Evolutionary conservation across 164 flowering plant species (phyloP).

Genomic region (Sextonia rubra): DNA sequence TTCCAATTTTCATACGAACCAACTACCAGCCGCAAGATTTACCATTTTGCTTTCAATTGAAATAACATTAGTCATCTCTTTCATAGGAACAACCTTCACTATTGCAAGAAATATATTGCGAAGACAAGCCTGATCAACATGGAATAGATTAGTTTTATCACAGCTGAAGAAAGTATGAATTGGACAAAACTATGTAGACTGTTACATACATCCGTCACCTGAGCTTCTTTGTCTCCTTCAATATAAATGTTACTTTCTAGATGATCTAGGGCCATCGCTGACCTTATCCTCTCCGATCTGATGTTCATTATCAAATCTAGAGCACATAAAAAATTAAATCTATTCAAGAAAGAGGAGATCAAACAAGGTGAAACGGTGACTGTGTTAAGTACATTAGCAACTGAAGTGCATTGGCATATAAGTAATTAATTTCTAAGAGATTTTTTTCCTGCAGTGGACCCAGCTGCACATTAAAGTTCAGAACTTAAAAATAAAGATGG

Average conservation of each 20-base stretch:
- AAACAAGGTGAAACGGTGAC: constrained; percentile 98
- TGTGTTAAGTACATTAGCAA: constrained; percentile 68
- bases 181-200: no score
- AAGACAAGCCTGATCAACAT: constrained; percentile 60
- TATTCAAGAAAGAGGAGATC: constrained; percentile 90
- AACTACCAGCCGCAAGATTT: constrained; percentile 73
- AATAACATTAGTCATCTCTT: constrained; percentile 97
- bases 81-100: constrained; percentile 80
- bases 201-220: constrained; percentile 79
- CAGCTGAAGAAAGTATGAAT: no score
- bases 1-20: constrained; percentile 95
- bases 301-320: no score
- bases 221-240: constrained; percentile 97
- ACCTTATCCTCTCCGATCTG: constrained; percentile 83
- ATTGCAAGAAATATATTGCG: constrained; percentile 60
- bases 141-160: constrained; percentile 1
- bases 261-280: constrained; percentile 91
- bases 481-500: no score
- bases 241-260: constrained; percentile 78
- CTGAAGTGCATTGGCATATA: constrained; percentile 96
- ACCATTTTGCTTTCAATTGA: constrained; percentile 87
- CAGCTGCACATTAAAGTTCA: no score
- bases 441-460: no score
- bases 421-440: no score
- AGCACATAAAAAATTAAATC: no score